Evolutionary conservation across 495 filamentous ascomycete species (phyloP).

Genomic region (Penicillium manginii): DNA sequence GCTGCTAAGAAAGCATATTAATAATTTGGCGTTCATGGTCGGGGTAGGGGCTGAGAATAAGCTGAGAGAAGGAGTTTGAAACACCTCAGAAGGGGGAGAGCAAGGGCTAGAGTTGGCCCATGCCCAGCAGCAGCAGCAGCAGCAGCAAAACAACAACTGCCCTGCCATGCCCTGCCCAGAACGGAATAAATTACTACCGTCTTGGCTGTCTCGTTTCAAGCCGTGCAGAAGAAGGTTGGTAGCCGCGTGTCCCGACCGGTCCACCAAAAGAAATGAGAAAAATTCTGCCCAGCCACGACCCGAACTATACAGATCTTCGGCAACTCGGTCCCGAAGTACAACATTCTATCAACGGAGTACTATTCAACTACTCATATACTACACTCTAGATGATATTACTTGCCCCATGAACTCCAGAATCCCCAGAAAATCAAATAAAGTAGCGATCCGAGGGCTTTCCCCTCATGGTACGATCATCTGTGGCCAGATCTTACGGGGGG

Average conservation of each 20-base stretch:
- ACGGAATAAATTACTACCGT: background rate
- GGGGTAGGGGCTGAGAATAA: background rate
- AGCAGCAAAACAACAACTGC: too few species aligned
- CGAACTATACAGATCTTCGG: background rate
- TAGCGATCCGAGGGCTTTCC: background rate
- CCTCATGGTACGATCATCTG: conserved; percentile 8
- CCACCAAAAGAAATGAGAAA: background rate
- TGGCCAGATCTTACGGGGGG: conserved; percentile 4
- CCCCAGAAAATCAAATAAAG: conserved; percentile 7
- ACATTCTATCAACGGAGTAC: background rate
- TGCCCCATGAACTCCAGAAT: background rate
- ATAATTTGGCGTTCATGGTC: background rate
- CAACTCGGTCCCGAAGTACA: background rate
- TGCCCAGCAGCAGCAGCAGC: background rate
- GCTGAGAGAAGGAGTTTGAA: background rate
- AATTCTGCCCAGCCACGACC: background rate
- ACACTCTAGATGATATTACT: too few species aligned
- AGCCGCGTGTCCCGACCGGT: background rate
- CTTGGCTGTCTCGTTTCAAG: background rate
- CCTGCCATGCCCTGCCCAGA: background rate
- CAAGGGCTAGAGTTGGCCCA: background rate
- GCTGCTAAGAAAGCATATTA: conserved; percentile 6
- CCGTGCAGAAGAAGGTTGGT: background rate
- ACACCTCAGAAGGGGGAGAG: background rate
- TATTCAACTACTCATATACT: too few species aligned